These are phyloP conservation scores for Beauveria bassiana DNA, from an alignment of 2,329 filamentous ascomycete genomes.

Conservation along the genomic window DNA sequence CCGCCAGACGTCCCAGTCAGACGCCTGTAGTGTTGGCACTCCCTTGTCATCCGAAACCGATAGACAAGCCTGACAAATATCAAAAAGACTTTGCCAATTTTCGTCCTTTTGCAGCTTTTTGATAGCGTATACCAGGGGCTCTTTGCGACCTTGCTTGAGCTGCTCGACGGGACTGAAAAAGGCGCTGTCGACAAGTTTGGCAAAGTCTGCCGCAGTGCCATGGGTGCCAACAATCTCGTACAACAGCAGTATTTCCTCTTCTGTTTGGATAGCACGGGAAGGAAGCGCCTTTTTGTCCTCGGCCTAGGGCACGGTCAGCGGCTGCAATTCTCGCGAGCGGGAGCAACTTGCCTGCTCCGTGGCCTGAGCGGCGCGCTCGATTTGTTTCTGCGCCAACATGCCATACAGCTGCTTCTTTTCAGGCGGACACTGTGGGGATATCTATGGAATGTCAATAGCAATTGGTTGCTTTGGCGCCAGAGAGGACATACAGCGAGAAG, in stretches of 20 bases:
- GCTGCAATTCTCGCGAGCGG: no score
- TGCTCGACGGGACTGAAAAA: slow-evolving; percentile 35
- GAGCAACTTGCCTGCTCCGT: slow-evolving; percentile 32
- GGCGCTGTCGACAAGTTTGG: slow-evolving; percentile 30
- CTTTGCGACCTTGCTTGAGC: slow-evolving; percentile 39
- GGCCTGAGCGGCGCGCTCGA: slow-evolving; percentile 40
- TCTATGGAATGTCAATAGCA: slow-evolving; percentile 21
- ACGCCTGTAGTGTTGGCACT: slow-evolving; percentile 34
- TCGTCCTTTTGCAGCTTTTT: slow-evolving; percentile 28
- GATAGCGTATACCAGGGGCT: slow-evolving; percentile 36
- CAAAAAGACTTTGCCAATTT: slow-evolving; percentile 36
- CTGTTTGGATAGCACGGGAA: slow-evolving; percentile 31
- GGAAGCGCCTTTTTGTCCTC: slow-evolving; percentile 16
- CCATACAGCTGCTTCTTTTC: slow-evolving; percentile 45
- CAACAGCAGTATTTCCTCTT: slow-evolving; percentile 43
- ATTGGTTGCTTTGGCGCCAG: no score
- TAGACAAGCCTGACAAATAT: slow-evolving; percentile 37
- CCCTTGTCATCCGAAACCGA: slow-evolving; percentile 28
- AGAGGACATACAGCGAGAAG: slow-evolving; percentile 39
- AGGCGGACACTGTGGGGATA: slow-evolving; percentile 36
- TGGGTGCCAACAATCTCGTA: slow-evolving; percentile 40
- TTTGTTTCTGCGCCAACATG: slow-evolving; percentile 42
- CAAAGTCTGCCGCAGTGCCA: slow-evolving; percentile 33
- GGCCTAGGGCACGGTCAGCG: slow-evolving; percentile 3
- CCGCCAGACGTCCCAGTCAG: slow-evolving; percentile 36